Evolutionary conservation across 164 flowering plant genomes (phyloP).

Genomic region (Taxillus chinensis): DNA sequence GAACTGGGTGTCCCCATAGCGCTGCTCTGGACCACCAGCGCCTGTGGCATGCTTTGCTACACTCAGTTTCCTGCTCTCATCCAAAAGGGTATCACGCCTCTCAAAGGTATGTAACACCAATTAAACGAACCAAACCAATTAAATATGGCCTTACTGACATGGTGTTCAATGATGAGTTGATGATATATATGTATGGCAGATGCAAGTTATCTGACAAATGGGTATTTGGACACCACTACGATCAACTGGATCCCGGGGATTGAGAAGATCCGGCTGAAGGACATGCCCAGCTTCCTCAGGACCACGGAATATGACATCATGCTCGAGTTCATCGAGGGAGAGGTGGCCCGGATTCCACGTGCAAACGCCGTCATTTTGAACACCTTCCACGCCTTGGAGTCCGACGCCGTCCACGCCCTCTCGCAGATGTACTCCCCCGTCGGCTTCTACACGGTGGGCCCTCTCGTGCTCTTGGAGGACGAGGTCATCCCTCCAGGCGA

Average conservation of each 20-base stretch:
- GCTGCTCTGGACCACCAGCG: no score
- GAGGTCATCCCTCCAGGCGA: neutral
- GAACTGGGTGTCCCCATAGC: no score
- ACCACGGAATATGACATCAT: neutral
- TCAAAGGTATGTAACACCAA: no score
- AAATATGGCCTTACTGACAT: no score
- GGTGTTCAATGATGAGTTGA: no score
- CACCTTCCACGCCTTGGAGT: neutral
- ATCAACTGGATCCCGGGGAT: neutral
- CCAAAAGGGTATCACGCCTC: no score
- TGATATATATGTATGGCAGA: no score
- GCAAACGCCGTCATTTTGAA: neutral
- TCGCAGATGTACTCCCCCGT: slow-evolving; percentile 2
- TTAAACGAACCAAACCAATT: no score
- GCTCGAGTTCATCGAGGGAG: neutral
- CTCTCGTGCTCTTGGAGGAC: neutral
- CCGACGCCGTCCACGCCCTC: neutral
- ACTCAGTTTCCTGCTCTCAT: no score
- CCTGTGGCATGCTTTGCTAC: no score
- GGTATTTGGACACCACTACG: neutral
- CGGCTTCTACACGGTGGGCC: neutral
- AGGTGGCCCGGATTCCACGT: neutral
- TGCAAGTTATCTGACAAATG: neutral
- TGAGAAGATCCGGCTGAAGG: neutral
- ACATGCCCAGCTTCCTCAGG: neutral